Base-by-base conservation (phyloP, 257 asterid genomes). In the Thymus quinquecostatus region DNA sequence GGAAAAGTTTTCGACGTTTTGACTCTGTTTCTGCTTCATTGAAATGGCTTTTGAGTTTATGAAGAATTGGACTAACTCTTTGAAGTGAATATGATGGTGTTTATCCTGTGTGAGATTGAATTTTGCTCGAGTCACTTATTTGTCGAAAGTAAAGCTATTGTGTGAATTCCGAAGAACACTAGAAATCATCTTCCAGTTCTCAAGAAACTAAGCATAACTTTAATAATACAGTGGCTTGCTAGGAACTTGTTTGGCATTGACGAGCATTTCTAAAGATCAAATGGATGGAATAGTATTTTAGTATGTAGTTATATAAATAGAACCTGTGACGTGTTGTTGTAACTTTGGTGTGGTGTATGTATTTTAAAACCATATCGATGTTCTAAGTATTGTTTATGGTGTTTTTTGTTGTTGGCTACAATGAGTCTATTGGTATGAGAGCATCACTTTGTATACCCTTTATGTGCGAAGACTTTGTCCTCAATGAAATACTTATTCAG, bases 381-480 rank as follows among this genome's bases (percentile, higher is more conserved):
- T 45, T 43, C 27, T 53, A 34, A 62, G 40, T 21, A 41, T 60
- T 36, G 44, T 64, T 30, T 75, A 7, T 44, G 56, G 47, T 44
- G 48, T 2, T 43, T 44, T 3, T 27, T 48, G 58, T 74, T 10
- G 2, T 67, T 70, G n/a, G 30, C 51, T 61, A 28, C 27, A 4
- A 40, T 28, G 48, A 28, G 68, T 3, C 51, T 28, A 59, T 49
- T 30, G 30, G 41, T 51, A 51, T 51, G 69, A 29, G 41, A 70
- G 80, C 56, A n/a, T 11, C 68, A 36, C 28, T 63, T 40, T 51
- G n/a, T 60, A 44, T 11, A 13, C 70, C 58, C 33, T 65, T 32
- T 32, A 13, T 8, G 70, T 8, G 7, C 41, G 30, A 13, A 47
- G 11, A 6, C 28, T 47, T 12, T 64, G 45, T 36, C 32, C 70